These are phyloP conservation scores for Suillus hirtellus DNA, from an alignment of 768 basidiomycete species.

Conservation along the genomic window DNA sequence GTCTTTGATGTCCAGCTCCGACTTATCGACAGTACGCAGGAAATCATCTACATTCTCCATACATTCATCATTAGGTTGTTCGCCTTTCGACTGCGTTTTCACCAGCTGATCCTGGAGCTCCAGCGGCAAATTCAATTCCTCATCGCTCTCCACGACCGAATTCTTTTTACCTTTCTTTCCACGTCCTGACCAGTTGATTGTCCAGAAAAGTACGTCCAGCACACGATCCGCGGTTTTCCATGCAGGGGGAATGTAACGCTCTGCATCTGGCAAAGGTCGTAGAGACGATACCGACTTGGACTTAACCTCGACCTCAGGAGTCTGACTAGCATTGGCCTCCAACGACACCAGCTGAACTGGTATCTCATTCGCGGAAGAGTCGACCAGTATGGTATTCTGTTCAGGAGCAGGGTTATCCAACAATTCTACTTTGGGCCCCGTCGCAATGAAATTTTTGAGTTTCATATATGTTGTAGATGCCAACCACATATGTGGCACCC, in stretches of 20 bases:
- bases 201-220: conserved; percentile 75
- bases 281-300: conserved; percentile 26
- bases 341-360: conserved; percentile 32
- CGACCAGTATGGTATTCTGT: conserved; percentile 27
- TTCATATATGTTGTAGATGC: conserved; percentile 62
- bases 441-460: conserved; percentile 73
- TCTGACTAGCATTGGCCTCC: conserved; percentile 41
- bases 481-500: conserved; percentile 95
- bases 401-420: conserved; percentile 46
- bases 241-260: conserved; percentile 65
- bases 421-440: conserved; percentile 69
- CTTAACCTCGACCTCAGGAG: conserved; percentile 35
- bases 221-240: conserved; percentile 96
- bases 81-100: conserved; percentile 56
- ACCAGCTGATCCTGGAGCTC: conserved; percentile 29
- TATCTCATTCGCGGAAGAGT: conserved; percentile 22
- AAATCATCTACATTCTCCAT: conserved; percentile 66
- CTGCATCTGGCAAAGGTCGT: conserved; percentile 64
- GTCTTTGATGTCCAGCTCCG: conserved; percentile 44
- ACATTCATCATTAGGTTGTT: conserved; percentile 55
- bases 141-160: conserved; percentile 20
- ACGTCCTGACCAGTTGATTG: conserved; percentile 32
- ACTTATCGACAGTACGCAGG: conserved; percentile 36
- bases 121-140: conserved; percentile 24
- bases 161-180: conserved; percentile 24